These are phyloP conservation scores for Xylaria castorea DNA, from an alignment of 495 filamentous ascomycete species.

Conservation along the genomic window DNA sequence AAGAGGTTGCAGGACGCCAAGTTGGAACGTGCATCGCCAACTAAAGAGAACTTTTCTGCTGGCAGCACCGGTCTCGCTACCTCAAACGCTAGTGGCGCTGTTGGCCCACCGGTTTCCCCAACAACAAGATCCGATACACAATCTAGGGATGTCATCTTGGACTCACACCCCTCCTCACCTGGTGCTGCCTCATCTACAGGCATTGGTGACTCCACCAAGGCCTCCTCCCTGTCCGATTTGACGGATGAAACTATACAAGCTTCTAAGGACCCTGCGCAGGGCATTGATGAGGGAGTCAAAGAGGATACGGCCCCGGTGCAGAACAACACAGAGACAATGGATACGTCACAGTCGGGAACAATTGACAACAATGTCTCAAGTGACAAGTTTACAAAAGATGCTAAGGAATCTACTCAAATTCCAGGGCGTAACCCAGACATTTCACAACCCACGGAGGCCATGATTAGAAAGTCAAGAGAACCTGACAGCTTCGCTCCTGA, in stretches of 20 bases:
- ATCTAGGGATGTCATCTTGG: constrained; percentile 45
- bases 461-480: constrained; percentile 15
- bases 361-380: constrained; percentile 28
- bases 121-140: constrained; percentile 42
- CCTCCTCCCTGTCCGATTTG: constrained; percentile 62
- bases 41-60: constrained; percentile 12
- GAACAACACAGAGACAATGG: constrained; percentile 20
- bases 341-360: constrained; percentile 31
- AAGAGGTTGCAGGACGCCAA: constrained; percentile 70
- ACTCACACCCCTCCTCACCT: constrained; percentile 60
- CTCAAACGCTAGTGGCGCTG: constrained; percentile 48
- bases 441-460: constrained; percentile 8
- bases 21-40: constrained; percentile 31
- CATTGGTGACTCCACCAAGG: constrained; percentile 58
- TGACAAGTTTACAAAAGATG: constrained; percentile 18
- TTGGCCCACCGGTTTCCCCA: constrained; percentile 42
- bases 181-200: constrained; percentile 52
- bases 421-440: constrained; percentile 8
- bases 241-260: constrained; percentile 58
- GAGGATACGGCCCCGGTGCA: constrained; percentile 1
- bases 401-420: constrained; percentile 34
- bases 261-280: constrained; percentile 29
- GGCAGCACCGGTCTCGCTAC: constrained; percentile 35
- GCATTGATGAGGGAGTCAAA: constrained; percentile 29
- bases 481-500: background rate